Percentiles rank a stretch among this genome's conserved stretches.
Conservation (phyloP, 2,329 filamentous ascomycete species). For the Paracoccidioides brasiliensis region DNA sequence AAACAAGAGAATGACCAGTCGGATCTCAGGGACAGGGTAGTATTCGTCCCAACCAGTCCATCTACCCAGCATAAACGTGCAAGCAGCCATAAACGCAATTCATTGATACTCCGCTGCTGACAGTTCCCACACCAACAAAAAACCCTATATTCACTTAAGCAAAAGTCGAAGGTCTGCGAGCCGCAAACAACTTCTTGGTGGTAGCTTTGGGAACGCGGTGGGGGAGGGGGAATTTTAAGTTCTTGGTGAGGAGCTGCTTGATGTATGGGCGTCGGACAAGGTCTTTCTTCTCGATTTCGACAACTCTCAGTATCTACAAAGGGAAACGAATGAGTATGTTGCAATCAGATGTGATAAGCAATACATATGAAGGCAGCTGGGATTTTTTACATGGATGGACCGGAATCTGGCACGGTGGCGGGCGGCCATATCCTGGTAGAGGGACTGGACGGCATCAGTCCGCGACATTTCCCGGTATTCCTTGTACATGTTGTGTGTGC, state of each 20-base stretch:
- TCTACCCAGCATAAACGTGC: slow-evolving; percentile 1
- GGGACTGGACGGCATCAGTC: slow-evolving; percentile 84
- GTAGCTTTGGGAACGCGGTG: slow-evolving; percentile 78
- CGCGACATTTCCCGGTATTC: slow-evolving; percentile 99
- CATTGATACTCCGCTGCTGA: slow-evolving; percentile 1
- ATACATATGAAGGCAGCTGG: background rate
- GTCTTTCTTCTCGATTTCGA: slow-evolving; percentile 88
- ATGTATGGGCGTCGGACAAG: slow-evolving; percentile 98
- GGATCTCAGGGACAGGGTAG: background rate
- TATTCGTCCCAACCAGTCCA: background rate
- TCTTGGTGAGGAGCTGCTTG: slow-evolving; percentile 92
- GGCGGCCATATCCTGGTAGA: slow-evolving; percentile 99
- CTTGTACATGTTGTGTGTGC: slow-evolving; percentile 99
- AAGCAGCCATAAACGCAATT: slow-evolving; percentile 6
- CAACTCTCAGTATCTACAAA: slow-evolving; percentile 84
- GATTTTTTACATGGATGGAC: slow-evolving; percentile 77
- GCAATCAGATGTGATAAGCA: background rate
- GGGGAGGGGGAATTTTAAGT: slow-evolving; percentile 95
- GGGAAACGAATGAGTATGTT: slow-evolving; percentile 15
- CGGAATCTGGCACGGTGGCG: slow-evolving; percentile 96
- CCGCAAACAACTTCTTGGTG: slow-evolving; percentile 84
- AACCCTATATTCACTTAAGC: slow-evolving; percentile 52
- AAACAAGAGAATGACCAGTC: background rate
- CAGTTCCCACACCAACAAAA: slow-evolving; percentile 7
- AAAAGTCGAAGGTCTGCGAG: slow-evolving; percentile 92